Base-by-base conservation (phyloP, 768 basidiomycete species). In the Lactarius tabidus region DNA sequence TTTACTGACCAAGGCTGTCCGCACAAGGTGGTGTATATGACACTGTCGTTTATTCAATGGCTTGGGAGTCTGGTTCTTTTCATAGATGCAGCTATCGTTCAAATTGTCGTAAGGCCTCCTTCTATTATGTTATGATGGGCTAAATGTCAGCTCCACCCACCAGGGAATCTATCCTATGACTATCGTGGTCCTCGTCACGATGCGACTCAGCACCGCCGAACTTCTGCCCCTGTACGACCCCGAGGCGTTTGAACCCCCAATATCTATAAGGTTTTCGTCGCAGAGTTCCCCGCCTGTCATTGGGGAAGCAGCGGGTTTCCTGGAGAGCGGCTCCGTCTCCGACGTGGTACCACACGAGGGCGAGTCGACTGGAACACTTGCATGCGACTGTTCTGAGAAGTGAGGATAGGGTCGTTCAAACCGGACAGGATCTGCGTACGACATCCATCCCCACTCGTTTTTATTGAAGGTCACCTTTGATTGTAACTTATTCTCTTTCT, bases 91-190 rank as follows among this genome's bases (percentile, higher is more conserved):
- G 20, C n/a, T 8, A 51, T 61, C 15, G 54, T 61, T n/a, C 52
- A 65, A 54, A 3, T 65, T 15, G 53, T 62, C 17, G 64, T 65
- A 60, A 61, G 64, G n/a, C 9, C 43, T 51, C 36, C 35, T 8
- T 57, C 23, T 10, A 7, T 45, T 28, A 3, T 4, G 26, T 9
- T 33, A 5, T 55, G 10, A 10, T 33, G 43, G 52, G 43, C 60
- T 45, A 12, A 39, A 14, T 35, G 10, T 35, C 29, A 35, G 33
- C 45, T 51, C 23, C 36, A 41, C 2, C 29, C 10, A 35, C 5
- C 15, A 66, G 65, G 65, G 60, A 15, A 57, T 66, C 4, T 66
- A 66, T 29, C 65, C 60, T 12, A 57, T 61, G 18, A 29, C 28
- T 10, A 66, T 62, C 1, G 45, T 66, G 18, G 31, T 66, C 60